phyloP scores from a whole-genome alignment of 176 grass and related monocot genomes.

The Carex myosuroides region DNA sequence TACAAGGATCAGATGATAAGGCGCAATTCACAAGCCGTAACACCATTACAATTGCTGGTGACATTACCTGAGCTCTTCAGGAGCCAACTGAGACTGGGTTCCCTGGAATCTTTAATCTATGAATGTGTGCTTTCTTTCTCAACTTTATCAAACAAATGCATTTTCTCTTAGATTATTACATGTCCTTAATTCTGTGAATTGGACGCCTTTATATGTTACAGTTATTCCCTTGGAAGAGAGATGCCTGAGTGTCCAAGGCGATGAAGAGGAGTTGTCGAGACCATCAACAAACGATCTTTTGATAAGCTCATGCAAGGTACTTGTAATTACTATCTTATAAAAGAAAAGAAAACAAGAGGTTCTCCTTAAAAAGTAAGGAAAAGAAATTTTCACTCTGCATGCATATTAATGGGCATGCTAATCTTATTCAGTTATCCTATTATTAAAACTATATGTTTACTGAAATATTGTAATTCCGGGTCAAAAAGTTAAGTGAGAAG shows the following conservation, averaged over 20 bases:
- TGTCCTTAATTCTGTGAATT: not conserved
- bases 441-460: not conserved
- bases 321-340: not conserved
- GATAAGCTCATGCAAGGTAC: not conserved
- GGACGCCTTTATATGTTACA: not conserved
- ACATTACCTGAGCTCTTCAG: constrained; percentile 13
- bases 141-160: not conserved
- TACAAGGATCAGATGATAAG: not conserved
- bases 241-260: not conserved
- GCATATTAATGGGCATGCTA: not conserved
- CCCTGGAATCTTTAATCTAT: constrained; percentile 18
- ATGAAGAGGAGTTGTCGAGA: not conserved
- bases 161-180: not conserved
- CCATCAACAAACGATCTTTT: not conserved
- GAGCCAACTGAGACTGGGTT: constrained; percentile 11
- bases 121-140: not conserved
- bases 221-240: constrained; percentile 9
- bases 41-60: constrained; percentile 24
- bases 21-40: not conserved
- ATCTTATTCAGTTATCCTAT: not conserved
- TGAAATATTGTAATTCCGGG: not conserved
- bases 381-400: not conserved
- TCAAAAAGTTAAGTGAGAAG: not conserved
- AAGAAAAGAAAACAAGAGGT: not conserved
- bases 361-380: not conserved